Evolutionary conservation across 2,329 filamentous ascomycete species (phyloP).

Genomic region (Botryotinia narcissicola): DNA sequence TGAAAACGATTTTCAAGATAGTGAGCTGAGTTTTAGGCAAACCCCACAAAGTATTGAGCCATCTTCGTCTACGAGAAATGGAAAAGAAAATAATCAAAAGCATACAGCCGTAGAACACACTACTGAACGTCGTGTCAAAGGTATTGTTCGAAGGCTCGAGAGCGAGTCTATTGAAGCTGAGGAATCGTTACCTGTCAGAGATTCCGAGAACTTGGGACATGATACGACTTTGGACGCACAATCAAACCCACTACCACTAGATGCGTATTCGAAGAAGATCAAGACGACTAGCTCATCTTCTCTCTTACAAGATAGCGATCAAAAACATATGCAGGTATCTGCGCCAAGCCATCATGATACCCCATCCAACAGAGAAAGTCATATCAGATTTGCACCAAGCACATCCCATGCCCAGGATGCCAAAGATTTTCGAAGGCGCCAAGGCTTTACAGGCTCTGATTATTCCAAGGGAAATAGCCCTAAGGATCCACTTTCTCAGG

Average conservation of each 20-base stretch:
- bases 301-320: neutral
- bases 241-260: neutral
- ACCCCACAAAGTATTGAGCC: neutral
- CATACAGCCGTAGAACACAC: neutral
- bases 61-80: neutral
- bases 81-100: conserved; percentile 2
- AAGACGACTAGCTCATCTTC: neutral
- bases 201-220: neutral
- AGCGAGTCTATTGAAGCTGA: neutral
- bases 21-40: neutral
- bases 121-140: neutral
- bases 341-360: neutral
- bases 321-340: neutral
- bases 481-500: conserved; percentile 20
- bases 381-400: conserved; percentile 12
- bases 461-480: conserved; percentile 6
- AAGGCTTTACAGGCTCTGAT: neutral
- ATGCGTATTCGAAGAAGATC: neutral
- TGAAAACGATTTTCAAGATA: neutral
- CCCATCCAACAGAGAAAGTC: conserved; percentile 3
- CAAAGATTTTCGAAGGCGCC: neutral
- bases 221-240: neutral
- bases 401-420: neutral
- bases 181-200: neutral
- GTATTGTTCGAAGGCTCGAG: conserved; percentile 8